Evolutionary conservation across 1,139 yeast species (phyloP).

Genomic region (Suhomyces chickasaworum): DNA sequence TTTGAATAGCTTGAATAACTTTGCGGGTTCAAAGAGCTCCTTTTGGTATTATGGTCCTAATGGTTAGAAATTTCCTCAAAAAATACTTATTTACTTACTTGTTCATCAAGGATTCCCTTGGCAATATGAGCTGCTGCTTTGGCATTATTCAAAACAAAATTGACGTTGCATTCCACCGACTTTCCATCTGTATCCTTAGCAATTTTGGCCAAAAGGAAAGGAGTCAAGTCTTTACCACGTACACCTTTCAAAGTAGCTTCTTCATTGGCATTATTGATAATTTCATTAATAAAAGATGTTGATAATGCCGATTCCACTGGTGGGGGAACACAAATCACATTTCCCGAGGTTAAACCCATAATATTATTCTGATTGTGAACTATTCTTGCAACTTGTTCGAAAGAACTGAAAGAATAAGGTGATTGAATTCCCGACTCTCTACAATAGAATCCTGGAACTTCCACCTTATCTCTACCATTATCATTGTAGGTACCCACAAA

Average conservation of each 20-base stretch:
- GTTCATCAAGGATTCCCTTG: constrained; percentile 44
- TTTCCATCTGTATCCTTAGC: constrained; percentile 68
- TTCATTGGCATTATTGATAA: constrained; percentile 59
- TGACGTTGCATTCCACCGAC: constrained; percentile 70
- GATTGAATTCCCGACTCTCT: constrained; percentile 73
- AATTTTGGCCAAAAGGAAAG: constrained; percentile 67
- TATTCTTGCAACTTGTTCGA: constrained; percentile 62
- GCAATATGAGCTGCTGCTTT: constrained; percentile 70
- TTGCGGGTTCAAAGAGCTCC: too few species aligned
- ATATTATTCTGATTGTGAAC: constrained; percentile 53
- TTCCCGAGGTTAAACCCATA: constrained; percentile 65
- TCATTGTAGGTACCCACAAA: constrained; percentile 56
- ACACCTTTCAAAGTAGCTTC: constrained; percentile 60
- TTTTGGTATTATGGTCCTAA: constrained; percentile 8
- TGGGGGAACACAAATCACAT: constrained; percentile 81
- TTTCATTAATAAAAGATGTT: constrained; percentile 49
- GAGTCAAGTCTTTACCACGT: constrained; percentile 75
- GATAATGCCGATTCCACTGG: constrained; percentile 65
- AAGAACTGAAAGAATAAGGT: constrained; percentile 61
- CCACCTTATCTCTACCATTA: constrained; percentile 26
- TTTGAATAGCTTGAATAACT: constrained; percentile 8
- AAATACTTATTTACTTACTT: constrained; percentile 22
- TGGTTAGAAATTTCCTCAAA: constrained; percentile 2
- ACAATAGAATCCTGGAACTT: constrained; percentile 83
- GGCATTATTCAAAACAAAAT: constrained; percentile 80